Conservation (phyloP, 495 filamentous ascomycete species). For the Cercophora samala region DNA sequence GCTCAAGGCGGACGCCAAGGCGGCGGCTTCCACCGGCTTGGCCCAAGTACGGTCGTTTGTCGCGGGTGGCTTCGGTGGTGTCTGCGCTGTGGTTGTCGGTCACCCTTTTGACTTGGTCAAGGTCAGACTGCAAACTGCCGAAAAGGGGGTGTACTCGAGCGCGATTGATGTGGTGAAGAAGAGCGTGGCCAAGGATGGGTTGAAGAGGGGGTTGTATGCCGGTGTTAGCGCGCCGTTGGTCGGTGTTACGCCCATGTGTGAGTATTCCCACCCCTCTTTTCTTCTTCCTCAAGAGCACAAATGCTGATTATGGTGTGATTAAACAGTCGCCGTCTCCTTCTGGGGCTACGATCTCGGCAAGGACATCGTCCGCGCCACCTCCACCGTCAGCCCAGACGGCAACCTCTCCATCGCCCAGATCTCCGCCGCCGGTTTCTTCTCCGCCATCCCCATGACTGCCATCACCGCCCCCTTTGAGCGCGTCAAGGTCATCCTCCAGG, state of each 20-base stretch:
- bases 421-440: slow-evolving; percentile 93
- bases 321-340: slow-evolving; percentile 90
- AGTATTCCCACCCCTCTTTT: slow-evolving; percentile 9
- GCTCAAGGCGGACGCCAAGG: slow-evolving; percentile 46
- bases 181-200: slow-evolving; percentile 81
- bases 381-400: slow-evolving; percentile 61
- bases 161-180: slow-evolving; percentile 90
- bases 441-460: slow-evolving; percentile 93
- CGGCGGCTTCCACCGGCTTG: slow-evolving; percentile 44
- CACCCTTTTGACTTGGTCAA: slow-evolving; percentile 98
- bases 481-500: slow-evolving; percentile 96
- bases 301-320: background rate
- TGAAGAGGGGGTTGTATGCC: slow-evolving; percentile 85
- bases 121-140: slow-evolving; percentile 92
- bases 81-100: slow-evolving; percentile 89
- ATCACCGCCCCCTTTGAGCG: slow-evolving; percentile 98
- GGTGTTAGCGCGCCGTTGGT: slow-evolving; percentile 92
- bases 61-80: slow-evolving; percentile 88
- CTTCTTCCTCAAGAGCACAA: background rate
- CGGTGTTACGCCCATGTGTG: slow-evolving; percentile 98
- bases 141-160: slow-evolving; percentile 84
- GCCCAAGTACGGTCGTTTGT: slow-evolving; percentile 69
- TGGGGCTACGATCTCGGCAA: slow-evolving; percentile 99
- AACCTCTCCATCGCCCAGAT: slow-evolving; percentile 79
- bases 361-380: slow-evolving; percentile 67